These are phyloP conservation scores for Colletotrichum euphorbiae DNA, from an alignment of 2,329 filamentous ascomycete genomes.

Conservation along the genomic window DNA sequence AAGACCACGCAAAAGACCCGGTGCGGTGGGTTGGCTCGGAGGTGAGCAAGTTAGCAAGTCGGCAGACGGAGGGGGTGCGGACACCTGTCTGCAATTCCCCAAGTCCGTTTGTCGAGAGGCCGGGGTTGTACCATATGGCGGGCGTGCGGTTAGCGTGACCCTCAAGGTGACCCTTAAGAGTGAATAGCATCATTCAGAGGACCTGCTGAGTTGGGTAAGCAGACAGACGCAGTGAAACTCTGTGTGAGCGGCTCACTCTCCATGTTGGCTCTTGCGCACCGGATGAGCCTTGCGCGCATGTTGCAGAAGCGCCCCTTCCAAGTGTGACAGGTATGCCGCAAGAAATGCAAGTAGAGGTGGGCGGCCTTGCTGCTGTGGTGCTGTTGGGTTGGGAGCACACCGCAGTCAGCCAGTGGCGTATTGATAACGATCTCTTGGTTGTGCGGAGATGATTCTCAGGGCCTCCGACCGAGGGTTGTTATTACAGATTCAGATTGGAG, in stretches of 20 bases:
- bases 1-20: conserved; percentile 4
- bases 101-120: conserved; percentile 17
- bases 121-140: conserved; percentile 24
- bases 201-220: conserved; percentile 36
- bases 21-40: conserved; percentile 4
- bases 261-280: background rate
- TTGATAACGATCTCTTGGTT: conserved; percentile 17
- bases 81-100: conserved; percentile 22
- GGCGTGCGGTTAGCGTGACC: conserved; percentile 18
- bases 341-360: background rate
- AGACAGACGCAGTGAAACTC: conserved; percentile 35
- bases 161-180: conserved; percentile 7
- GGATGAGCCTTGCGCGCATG: background rate
- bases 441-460: conserved; percentile 15
- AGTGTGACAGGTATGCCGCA: background rate
- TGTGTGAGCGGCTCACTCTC: conserved; percentile 8
- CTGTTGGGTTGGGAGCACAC: background rate
- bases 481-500: conserved; percentile 3
- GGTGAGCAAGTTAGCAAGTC: conserved; percentile 3
- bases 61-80: conserved; percentile 27
- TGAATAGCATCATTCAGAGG: conserved; percentile 10
- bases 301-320: background rate
- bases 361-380: background rate
- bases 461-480: conserved; percentile 7
- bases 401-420: background rate